Evolutionary conservation across 169 alveolate species (phyloP).

Genomic region (Eimeria tenella): DNA sequence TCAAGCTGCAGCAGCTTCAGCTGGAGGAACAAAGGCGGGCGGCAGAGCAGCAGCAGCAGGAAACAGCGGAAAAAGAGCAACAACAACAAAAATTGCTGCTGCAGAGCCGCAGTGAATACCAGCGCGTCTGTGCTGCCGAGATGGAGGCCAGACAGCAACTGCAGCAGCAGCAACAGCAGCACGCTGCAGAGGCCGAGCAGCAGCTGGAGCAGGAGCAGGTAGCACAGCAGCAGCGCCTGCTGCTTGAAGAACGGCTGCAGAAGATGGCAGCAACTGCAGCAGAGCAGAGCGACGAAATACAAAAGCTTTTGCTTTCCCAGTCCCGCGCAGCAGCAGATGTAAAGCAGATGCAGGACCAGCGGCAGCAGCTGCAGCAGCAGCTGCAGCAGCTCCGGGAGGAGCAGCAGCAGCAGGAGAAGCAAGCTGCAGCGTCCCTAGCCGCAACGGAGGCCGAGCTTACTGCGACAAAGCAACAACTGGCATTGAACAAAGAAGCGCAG

Average conservation of each 20-base stretch:
- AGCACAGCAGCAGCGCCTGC: constrained; percentile 60
- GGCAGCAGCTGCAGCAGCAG: constrained; percentile 72
- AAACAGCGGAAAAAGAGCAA: not conserved
- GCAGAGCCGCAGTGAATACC: constrained; percentile 44
- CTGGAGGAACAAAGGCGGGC: constrained; percentile 27
- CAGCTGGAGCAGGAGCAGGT: constrained; percentile 37
- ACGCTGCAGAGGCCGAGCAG: constrained; percentile 55
- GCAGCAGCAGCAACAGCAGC: constrained; percentile 30
- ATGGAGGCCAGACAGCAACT: constrained; percentile 51
- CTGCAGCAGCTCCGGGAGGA: constrained; percentile 53
- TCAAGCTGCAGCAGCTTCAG: constrained; percentile 46
- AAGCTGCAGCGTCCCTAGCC: constrained; percentile 46
- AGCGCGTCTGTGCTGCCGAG: constrained; percentile 37
- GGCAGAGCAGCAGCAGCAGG: not conserved
- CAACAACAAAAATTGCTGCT: constrained; percentile 52
- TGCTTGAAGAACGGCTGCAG: constrained; percentile 31
- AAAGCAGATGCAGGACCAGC: constrained; percentile 39
- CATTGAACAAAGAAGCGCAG: constrained; percentile 13
- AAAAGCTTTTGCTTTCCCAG: constrained; percentile 19
- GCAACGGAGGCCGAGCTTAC: constrained; percentile 59
- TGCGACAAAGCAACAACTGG: constrained; percentile 48
- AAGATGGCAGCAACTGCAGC: constrained; percentile 54
- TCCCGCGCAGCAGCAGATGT: constrained; percentile 28
- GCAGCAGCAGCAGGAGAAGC: constrained; percentile 49
- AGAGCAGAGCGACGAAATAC: not conserved